phyloP scores from a whole-genome alignment of 2,329 filamentous ascomycete genomes.

The Neurospora sp. region DNA sequence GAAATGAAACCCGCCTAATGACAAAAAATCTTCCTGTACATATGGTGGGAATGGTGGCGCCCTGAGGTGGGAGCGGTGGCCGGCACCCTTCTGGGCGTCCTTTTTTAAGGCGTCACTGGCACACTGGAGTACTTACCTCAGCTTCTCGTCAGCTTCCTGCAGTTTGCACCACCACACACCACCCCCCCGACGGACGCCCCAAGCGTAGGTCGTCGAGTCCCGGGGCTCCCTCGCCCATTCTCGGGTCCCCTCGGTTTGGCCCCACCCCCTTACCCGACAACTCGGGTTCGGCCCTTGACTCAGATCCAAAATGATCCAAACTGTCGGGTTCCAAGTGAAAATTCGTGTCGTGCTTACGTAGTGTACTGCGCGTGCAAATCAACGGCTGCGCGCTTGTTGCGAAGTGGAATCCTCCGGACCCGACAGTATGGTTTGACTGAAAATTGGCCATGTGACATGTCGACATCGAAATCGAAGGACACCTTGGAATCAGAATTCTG shows the following conservation, averaged over 20 bases:
- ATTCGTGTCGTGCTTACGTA: background rate
- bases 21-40: background rate
- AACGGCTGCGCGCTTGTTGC: background rate
- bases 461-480: background rate
- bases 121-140: background rate
- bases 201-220: background rate
- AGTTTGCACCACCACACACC: background rate
- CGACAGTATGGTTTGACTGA: background rate
- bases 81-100: background rate
- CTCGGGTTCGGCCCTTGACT: background rate
- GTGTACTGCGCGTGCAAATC: background rate
- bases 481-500: background rate
- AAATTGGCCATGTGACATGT: background rate
- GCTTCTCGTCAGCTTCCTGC: background rate
- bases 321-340: background rate
- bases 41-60: background rate
- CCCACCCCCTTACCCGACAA: background rate
- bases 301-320: background rate
- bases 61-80: background rate
- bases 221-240: background rate
- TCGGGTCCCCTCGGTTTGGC: background rate
- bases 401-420: background rate
- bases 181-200: background rate
- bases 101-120: background rate
- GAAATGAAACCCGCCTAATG: background rate